Base-by-base conservation (phyloP, 2,329 filamentous ascomycete species). In the Cladosporium cucumerinum region DNA sequence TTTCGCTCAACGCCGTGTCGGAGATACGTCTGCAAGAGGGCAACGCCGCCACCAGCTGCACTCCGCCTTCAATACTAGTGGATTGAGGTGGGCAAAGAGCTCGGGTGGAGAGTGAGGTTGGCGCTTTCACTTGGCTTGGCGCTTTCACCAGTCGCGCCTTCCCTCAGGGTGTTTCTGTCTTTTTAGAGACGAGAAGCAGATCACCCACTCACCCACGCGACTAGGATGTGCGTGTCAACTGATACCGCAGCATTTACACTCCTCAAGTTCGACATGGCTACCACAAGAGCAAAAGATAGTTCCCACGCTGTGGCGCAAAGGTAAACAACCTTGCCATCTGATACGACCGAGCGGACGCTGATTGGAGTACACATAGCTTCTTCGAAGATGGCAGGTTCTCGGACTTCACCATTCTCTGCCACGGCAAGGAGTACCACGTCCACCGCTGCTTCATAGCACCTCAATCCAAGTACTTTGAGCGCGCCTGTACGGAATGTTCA, bases 401-500 rank as follows among this genome's bases (percentile, higher is more conserved):
- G 5, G 65, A 66, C 52, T 66, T 65, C 36, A 63, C 62, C n/a
- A 62, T 66, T 23, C 34, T 48, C 18, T 60, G 54, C 43, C 28
- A 51, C 18, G 57, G 51, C 36, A 62, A 59, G n/a, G 64, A 65
- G 11, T 57, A 62, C 43, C 30, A 63, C 14, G 62, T 66, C 36
- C 46, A 61, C 32, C 26, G 49, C 34, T 36, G 49, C 30, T 30
- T 66, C 39, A 65, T 68, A 21, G 43, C 36, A 16, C 21, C 63
- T 5, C 63, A 67, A 14, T 66, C 67, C 1, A 58, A 39, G 21
- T 65, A 52, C 32, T 68, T 68, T 51, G 43, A 65, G 21, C 32
- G 59, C 36, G 46, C 23, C 25, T 66, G 30, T n/a, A 18, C 32
- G 1, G 55, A 2, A 26, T 46, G 21, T 66, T 63, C 34, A 51